These are phyloP conservation scores for Talaromyces funiculosus DNA, from an alignment of 2,329 filamentous ascomycete genomes.

Conservation along the genomic window DNA sequence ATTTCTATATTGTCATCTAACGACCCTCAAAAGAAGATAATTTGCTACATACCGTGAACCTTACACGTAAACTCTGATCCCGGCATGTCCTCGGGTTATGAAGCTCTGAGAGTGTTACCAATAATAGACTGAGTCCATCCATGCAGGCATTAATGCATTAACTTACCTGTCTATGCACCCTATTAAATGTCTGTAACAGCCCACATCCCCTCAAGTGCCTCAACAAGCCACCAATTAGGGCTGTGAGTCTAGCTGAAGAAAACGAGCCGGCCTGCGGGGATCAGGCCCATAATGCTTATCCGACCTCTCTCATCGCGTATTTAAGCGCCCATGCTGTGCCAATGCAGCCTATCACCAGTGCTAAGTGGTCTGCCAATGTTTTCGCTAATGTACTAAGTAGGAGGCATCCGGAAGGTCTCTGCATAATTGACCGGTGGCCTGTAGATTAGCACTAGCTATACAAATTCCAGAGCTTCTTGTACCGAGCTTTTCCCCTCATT, in stretches of 20 bases:
- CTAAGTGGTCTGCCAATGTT: neutral
- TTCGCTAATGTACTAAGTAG: slow-evolving; percentile 1
- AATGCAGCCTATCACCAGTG: slow-evolving; percentile 6
- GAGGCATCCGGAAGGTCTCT: neutral
- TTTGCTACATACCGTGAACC: neutral
- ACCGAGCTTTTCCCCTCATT: neutral
- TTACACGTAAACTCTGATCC: neutral
- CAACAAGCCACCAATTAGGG: neutral
- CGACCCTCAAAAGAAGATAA: neutral
- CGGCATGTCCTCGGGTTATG: neutral
- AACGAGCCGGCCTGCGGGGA: neutral
- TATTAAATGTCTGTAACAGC: neutral
- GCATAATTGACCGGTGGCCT: neutral
- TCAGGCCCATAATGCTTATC: neutral
- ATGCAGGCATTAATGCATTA: neutral
- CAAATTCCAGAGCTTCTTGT: neutral
- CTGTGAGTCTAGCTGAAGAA: neutral
- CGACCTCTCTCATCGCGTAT: slow-evolving; percentile 9
- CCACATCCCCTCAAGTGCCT: neutral
- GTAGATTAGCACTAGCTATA: neutral
- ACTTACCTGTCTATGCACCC: neutral
- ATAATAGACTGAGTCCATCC: neutral
- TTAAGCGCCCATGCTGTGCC: slow-evolving; percentile 9
- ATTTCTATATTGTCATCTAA: neutral
- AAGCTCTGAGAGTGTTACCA: neutral